Evolutionary conservation across 2,329 filamentous ascomycete genomes (phyloP), one percentile per base, ranked within the genome.

Genomic region (Phyllosticta capitalensis): DNA sequence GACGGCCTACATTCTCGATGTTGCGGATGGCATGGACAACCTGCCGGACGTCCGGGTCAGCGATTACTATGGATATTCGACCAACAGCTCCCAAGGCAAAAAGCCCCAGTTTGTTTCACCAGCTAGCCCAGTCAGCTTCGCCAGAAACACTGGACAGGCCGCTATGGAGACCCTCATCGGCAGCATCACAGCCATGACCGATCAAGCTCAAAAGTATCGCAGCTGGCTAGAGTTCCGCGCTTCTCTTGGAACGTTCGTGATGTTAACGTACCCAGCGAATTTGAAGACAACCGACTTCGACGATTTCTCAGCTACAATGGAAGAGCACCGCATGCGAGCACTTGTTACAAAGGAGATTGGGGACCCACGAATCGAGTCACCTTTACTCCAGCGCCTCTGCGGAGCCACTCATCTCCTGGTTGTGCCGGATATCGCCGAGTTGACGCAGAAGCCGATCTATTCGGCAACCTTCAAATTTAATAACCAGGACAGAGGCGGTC

Each of bases 1-100:
- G 22, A 30, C 60, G 14, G 48, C 65, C 20, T 65, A 67, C 49
- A 62, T 71, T 9, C 58, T 71, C 2, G 38, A 45, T 7, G 38
- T 45, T n/a, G 14, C 38, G 4, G 38, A 45, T 45, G 38, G n/a
- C 14, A n/a, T n/a, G 38, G 14, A n/a, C 3, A 26, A 26, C 38
- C 17, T 45, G 38, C 38, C 38, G 14, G 2, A n/a, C 5, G 38
- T 45, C 6, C 38, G 38, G 4, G 2, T n/a, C 7, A 6, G n/a
- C 4, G 38, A 45, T 3, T 45, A n/a, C 17, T 45, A n/a, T n/a
- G 38, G 17, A 3, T 5, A n/a, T n/a, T 45, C 38, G 38, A n/a
- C 14, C 38, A n/a, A n/a, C 24, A 26, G 4, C 12, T 45, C 38
- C n/a, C 2, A n/a, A n/a, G 38, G 38, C 38, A 45, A n/a, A 14